These are phyloP conservation scores for Baorangia bicolor DNA, from an alignment of 768 basidiomycete genomes.

Conservation along the genomic window DNA sequence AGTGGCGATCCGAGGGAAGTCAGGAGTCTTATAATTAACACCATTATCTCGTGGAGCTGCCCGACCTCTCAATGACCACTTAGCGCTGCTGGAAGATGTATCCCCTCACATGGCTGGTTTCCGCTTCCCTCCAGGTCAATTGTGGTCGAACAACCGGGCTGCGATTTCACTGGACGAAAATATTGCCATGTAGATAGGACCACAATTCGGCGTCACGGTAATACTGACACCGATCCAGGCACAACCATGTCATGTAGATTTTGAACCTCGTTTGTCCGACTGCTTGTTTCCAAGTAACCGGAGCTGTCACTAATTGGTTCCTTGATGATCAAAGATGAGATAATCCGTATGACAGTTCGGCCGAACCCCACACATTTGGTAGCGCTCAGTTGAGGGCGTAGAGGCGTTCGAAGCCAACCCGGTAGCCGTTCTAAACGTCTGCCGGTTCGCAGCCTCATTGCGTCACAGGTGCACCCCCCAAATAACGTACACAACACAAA, in stretches of 20 bases:
- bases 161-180: too few relatives aligned
- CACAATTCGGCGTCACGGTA: background rate
- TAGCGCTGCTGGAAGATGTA: background rate
- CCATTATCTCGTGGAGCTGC: background rate
- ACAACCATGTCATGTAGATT: background rate
- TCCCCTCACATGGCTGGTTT: background rate
- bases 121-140: background rate
- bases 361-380: background rate
- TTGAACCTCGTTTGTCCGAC: background rate
- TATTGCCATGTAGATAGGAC: background rate
- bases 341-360: slow-evolving; percentile 6
- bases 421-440: background rate
- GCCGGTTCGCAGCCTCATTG: background rate
- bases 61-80: background rate
- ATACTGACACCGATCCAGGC: background rate
- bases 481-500: background rate
- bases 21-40: slow-evolving; percentile 1
- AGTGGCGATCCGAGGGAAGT: background rate
- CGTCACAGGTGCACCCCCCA: background rate
- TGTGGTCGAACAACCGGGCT: background rate
- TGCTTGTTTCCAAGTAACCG: slow-evolving; percentile 15
- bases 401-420: background rate
- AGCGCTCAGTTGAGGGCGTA: background rate
- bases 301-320: background rate
- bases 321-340: slow-evolving; percentile 1